Base-by-base conservation (phyloP, 1,284 basidiomycete genomes). In the Microbotryum lychnidis-dioicae region DNA sequence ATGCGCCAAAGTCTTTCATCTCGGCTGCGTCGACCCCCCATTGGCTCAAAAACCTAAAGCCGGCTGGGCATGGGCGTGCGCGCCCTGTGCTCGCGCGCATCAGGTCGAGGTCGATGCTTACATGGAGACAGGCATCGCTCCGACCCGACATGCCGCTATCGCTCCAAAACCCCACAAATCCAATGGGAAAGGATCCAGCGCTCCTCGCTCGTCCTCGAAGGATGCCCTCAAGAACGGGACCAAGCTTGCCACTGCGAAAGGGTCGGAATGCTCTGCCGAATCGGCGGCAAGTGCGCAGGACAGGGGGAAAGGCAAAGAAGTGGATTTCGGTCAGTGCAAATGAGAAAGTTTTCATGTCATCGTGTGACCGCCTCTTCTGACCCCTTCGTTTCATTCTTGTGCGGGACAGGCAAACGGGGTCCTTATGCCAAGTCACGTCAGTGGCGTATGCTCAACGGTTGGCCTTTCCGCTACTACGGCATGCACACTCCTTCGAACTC, bases 21-120 rank as follows among this genome's bases (percentile, higher is more conserved):
- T 97, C 89, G 76, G 80, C 62, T 98, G 94, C 73, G 86, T 97
- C 57, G 87, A 87, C 64, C 94, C 96, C 25, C 93, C 94, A 2
- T 79, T 98, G n/a, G 78, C 82, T n/a, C 87, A 87, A 4, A 97
- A 97, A 76, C 96, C 94, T 2, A 90, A 92, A 21, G 86, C 92
- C 67, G 96, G 96, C 27, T 97, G 97, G 77, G 91, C 90, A 42
- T 98, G 94, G 94, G 91, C 91, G 5, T 98, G 96, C 71, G 89
- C 89, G 0, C 87, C 90, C 1, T 97, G 94, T 75, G 89, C 91
- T 4, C 82, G 84, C 55, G 82, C 84, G 70, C 87, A 94, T 72
- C 91, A 91, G 70, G 87, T 91, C 71, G 86, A 90, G 72, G 89
- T 93, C 37, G 87, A 89, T 50, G 48, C 44, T 2, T 51, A 53